These are phyloP conservation scores for Pythium utonaiense DNA, from an alignment of 352 stramenopile species.

Conservation along the genomic window DNA sequence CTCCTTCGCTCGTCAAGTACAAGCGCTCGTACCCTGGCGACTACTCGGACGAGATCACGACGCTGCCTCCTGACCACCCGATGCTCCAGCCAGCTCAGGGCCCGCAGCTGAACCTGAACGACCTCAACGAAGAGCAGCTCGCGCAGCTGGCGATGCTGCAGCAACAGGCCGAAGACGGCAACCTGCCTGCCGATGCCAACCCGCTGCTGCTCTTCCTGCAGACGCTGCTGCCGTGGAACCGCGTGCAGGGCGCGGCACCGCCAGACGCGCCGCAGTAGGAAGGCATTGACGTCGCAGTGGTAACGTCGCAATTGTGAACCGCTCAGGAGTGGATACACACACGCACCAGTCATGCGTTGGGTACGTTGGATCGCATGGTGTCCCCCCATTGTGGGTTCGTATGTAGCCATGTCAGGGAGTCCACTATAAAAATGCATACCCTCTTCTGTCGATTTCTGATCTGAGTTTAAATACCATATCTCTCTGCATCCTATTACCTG, in stretches of 20 bases:
- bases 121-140: constrained; percentile 53
- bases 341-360: too few relatives aligned
- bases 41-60: constrained; percentile 87
- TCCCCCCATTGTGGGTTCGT: neutral
- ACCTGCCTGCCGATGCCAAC: constrained; percentile 74
- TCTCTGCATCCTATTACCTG: neutral
- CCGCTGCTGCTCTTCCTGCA: constrained; percentile 83
- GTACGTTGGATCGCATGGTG: too few relatives aligned
- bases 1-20: constrained; percentile 66
- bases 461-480: too few relatives aligned
- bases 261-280: constrained; percentile 7
- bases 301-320: too few relatives aligned
- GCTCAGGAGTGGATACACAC: too few relatives aligned
- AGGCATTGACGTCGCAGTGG: too few relatives aligned
- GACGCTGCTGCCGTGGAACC: constrained; percentile 83
- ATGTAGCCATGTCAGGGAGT: constrained; percentile 22
- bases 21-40: constrained; percentile 58
- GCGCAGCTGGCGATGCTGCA: constrained; percentile 54
- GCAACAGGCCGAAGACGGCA: constrained; percentile 58
- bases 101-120: constrained; percentile 42
- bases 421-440: neutral
- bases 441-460: too few relatives aligned
- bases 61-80: constrained; percentile 73
- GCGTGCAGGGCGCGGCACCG: constrained; percentile 54
- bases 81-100: constrained; percentile 76